These are phyloP conservation scores for Aureobasidium lini DNA, from an alignment of 2,329 filamentous ascomycete genomes.

Conservation along the genomic window DNA sequence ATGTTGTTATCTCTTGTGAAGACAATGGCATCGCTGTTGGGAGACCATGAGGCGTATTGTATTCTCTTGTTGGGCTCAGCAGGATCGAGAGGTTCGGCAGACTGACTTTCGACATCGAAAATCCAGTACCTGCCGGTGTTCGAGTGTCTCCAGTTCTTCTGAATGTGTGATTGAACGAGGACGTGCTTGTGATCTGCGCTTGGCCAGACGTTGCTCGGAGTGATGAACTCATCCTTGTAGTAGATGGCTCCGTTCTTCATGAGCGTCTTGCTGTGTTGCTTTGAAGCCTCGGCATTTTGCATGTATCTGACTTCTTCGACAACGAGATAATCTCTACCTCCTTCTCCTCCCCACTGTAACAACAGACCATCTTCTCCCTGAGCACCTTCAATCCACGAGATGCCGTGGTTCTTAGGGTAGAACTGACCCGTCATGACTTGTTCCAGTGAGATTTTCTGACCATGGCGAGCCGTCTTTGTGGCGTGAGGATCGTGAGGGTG, in stretches of 20 bases:
- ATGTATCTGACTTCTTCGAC: constrained; percentile 72
- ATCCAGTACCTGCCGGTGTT: constrained; percentile 84
- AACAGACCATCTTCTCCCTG: constrained; percentile 76
- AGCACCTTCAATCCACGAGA: constrained; percentile 70
- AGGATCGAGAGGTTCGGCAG: constrained; percentile 68
- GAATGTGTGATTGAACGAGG: constrained; percentile 63
- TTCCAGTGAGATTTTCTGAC: constrained; percentile 66
- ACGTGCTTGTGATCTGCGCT: constrained; percentile 82
- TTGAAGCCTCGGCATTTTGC: constrained; percentile 35
- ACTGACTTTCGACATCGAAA: constrained; percentile 77
- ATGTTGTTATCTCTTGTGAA: constrained; percentile 89
- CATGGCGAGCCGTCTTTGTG: constrained; percentile 52
- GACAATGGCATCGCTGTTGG: constrained; percentile 75
- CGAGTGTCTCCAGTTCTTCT: constrained; percentile 85
- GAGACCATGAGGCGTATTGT: constrained; percentile 86
- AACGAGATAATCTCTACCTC: constrained; percentile 66
- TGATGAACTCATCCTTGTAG: constrained; percentile 49
- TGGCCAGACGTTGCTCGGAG: constrained; percentile 59
- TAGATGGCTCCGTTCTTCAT: constrained; percentile 63
- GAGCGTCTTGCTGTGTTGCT: constrained; percentile 55
- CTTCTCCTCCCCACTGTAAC: constrained; percentile 58
- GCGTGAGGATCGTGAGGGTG: constrained; percentile 63
- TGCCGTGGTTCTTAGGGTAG: constrained; percentile 54
- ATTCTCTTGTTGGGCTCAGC: constrained; percentile 56
- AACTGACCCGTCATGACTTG: constrained; percentile 62